Percentiles rank a stretch among this genome's conserved stretches.
These are phyloP conservation scores for Chaetomiaceae sp. DNA, from an alignment of 2,329 filamentous ascomycete genomes.

Conservation along the genomic window DNA sequence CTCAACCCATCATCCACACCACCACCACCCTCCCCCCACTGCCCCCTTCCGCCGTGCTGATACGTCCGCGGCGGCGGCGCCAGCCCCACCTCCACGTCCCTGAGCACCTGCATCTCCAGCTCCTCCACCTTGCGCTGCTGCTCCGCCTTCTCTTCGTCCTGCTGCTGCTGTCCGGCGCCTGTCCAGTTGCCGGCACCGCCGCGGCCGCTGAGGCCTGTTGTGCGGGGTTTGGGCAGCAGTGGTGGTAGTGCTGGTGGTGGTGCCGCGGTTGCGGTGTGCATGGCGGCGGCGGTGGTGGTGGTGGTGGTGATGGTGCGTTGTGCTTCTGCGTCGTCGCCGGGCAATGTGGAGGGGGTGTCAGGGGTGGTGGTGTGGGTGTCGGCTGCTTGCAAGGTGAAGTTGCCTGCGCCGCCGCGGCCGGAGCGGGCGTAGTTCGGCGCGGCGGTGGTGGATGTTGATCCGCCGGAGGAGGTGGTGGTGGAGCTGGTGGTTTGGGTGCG, in stretches of 20 bases:
- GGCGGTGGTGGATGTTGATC: too few relatives aligned
- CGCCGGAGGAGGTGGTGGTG: constrained; percentile 8
- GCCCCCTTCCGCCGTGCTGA: not conserved
- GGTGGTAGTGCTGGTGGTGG: constrained; percentile 25
- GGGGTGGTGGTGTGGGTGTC: constrained; percentile 29
- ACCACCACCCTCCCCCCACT: too few relatives aligned
- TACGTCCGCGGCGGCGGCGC: constrained; percentile 43
- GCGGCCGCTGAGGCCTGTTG: constrained; percentile 36
- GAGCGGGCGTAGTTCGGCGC: constrained; percentile 33
- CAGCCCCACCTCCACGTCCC: constrained; percentile 44
- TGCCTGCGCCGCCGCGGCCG: constrained; percentile 58
- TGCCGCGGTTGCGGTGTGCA: constrained; percentile 26
- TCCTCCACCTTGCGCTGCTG: constrained; percentile 32
- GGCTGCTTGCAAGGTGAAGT: constrained; percentile 39
- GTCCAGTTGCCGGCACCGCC: constrained; percentile 55
- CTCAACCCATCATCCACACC: too few relatives aligned
- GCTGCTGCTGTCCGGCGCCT: constrained; percentile 18
- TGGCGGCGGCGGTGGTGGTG: constrained; percentile 29
- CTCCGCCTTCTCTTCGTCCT: constrained; percentile 26
- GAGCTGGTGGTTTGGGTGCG: constrained; percentile 6
- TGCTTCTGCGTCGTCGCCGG: constrained; percentile 12
- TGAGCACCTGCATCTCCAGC: constrained; percentile 37
- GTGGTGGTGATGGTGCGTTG: constrained; percentile 26
- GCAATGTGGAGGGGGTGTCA: constrained; percentile 22
- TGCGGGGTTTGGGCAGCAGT: constrained; percentile 25